Percentiles rank a stretch among this genome's conserved stretches.
Conservation (phyloP, 129 eudicot species). For the Tagetes patula region DNA sequence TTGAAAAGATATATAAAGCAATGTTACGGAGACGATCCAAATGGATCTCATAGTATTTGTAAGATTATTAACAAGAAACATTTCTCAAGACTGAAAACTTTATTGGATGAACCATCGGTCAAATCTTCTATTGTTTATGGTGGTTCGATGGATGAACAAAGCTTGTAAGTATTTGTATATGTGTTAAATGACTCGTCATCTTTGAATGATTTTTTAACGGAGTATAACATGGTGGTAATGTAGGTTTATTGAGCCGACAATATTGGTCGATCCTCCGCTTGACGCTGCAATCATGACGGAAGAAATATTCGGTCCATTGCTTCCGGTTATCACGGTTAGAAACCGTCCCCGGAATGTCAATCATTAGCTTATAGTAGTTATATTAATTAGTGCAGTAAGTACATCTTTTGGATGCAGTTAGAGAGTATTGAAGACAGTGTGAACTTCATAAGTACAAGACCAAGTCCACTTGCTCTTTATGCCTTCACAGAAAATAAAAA, state of each 20-base stretch:
- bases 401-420: constrained; percentile 45
- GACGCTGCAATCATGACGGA: constrained; percentile 67
- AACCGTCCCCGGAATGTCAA: neutral
- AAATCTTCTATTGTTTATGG: constrained; percentile 56
- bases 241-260: constrained; percentile 80
- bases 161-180: constrained; percentile 46
- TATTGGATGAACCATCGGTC: constrained; percentile 66
- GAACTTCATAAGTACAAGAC: constrained; percentile 51
- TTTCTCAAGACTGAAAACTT: constrained; percentile 50
- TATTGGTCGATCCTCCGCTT: constrained; percentile 81
- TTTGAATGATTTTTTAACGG: neutral
- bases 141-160: constrained; percentile 65
- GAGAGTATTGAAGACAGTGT: constrained; percentile 72
- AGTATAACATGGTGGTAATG: neutral
- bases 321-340: constrained; percentile 75
- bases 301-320: constrained; percentile 88
- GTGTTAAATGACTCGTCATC: neutral
- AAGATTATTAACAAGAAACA: constrained; percentile 65
- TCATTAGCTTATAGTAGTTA: constrained; percentile 9
- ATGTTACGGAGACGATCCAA: constrained; percentile 67
- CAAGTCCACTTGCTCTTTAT: constrained; percentile 66
- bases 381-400: constrained; percentile 1
- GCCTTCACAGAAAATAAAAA: constrained; percentile 55
- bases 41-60: constrained; percentile 39
- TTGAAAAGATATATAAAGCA: constrained; percentile 31